Base-by-base conservation (phyloP, 2,329 filamentous ascomycete species). In the Nigrospora oryzae region DNA sequence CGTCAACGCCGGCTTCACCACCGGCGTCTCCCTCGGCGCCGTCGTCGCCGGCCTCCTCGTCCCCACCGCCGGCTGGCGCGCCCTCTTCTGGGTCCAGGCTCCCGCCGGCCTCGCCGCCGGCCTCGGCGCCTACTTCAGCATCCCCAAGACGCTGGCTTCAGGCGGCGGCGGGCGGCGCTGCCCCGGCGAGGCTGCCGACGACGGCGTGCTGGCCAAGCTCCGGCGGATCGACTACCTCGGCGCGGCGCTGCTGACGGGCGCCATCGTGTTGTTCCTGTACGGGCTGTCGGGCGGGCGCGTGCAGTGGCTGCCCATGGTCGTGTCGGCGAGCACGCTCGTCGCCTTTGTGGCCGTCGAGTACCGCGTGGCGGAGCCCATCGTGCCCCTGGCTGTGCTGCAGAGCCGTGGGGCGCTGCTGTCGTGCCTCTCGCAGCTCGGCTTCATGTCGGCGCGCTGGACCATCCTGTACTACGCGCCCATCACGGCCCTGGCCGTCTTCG, bases 391-490 rank as follows among this genome's bases (percentile, higher is more conserved):
- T 1, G 73, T 93, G 2, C 74, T 94, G 28, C 75, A 72, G 42
- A 87, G 83, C 11, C 77, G 83, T 28, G 83, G 82, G 30, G 79
- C 86, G 1, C 68, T 91, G 4, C 65, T 91, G 17, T 84, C 84
- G 1, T 91, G 87, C 57, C 56, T 90, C 17, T 76, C 83, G 1
- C 86, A 89, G 41, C 73, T 90, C 0, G 81, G 84, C 16, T 76
- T 89, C 60, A 91, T 94, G 86, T 81, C 86, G 58, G 75, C 84
- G 2, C 82, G 89, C 46, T 94, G 87, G 88, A 75, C 74, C 7
- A 74, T 94, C 2, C 70, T 94, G 8, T 93, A 89, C 68, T 94
- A 89, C 63, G 77, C 83, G 0, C 88, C 89, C 0, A 79, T 89
- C 37, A 90, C 88, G 55, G 84, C 86, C 32, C 79, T 93, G 46